Evolutionary conservation across 2,329 filamentous ascomycete genomes (phyloP).

Genomic region (Aspergillus phoenicis): DNA sequence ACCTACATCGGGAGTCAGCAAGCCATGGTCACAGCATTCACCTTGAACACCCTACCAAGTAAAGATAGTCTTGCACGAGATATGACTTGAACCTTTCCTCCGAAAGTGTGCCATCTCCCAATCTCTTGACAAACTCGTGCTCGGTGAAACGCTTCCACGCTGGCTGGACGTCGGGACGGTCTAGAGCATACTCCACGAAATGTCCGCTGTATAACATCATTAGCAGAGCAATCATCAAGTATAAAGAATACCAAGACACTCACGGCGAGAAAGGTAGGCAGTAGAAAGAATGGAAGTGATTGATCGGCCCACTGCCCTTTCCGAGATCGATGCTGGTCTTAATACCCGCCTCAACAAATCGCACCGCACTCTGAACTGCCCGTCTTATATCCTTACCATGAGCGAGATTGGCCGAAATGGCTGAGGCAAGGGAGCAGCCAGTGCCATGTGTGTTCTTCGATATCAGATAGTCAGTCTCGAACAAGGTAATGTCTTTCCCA

Average conservation of each 20-base stretch:
- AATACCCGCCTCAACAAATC: slow-evolving; percentile 65
- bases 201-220: slow-evolving; percentile 57
- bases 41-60: slow-evolving; percentile 60
- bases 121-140: slow-evolving; percentile 77
- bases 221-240: background rate
- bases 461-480: slow-evolving; percentile 71
- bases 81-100: slow-evolving; percentile 82
- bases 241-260: slow-evolving; percentile 24
- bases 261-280: slow-evolving; percentile 61
- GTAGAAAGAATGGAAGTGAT: slow-evolving; percentile 67
- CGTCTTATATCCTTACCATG: slow-evolving; percentile 50
- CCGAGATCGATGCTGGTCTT: slow-evolving; percentile 59
- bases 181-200: slow-evolving; percentile 81
- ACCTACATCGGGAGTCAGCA: slow-evolving; percentile 52
- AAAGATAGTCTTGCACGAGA: slow-evolving; percentile 89
- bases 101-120: slow-evolving; percentile 76
- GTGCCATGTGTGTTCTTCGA: slow-evolving; percentile 91
- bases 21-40: background rate
- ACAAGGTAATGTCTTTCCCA: slow-evolving; percentile 57
- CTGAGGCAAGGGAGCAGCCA: slow-evolving; percentile 86
- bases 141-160: slow-evolving; percentile 77
- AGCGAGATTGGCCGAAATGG: slow-evolving; percentile 65
- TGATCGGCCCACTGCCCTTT: slow-evolving; percentile 65
- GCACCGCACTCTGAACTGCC: slow-evolving; percentile 59
- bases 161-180: slow-evolving; percentile 70